phyloP scores from a whole-genome alignment of 306 rosid species.

The Citrullus mucosospermus region DNA sequence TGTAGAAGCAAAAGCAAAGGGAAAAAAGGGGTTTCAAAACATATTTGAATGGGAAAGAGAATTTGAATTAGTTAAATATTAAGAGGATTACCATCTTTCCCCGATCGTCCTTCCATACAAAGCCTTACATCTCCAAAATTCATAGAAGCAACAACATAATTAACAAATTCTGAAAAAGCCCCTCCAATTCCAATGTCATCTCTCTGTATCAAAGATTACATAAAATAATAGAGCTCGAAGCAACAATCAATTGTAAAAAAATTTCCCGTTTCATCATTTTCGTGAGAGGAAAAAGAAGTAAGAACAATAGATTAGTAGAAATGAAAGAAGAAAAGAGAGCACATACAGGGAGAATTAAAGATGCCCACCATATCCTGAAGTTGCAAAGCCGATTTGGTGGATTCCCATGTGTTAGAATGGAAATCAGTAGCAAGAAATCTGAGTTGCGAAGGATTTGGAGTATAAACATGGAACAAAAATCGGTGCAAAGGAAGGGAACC shows the following conservation, averaged over 20 bases:
- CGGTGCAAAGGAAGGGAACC: conserved; percentile 16
- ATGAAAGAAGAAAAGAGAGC: not conserved
- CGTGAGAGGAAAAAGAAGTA: not conserved
- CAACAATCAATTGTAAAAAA: not conserved
- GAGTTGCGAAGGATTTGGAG: conserved; percentile 42
- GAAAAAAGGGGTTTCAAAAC: not conserved
- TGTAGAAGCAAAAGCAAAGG: not conserved
- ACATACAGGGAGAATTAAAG: not conserved
- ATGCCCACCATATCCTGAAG: conserved; percentile 70
- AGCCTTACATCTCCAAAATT: conserved; percentile 65
- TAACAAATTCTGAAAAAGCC: conserved; percentile 60
- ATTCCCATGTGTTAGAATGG: conserved; percentile 55
- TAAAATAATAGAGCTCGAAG: not conserved
- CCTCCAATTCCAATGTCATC: conserved; percentile 82
- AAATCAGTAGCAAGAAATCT: conserved; percentile 52
- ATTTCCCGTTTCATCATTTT: not conserved
- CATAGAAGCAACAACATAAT: conserved; percentile 48
- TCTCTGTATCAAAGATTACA: conserved; percentile 38
- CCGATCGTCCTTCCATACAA: conserved; percentile 33
- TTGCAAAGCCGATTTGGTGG: conserved; percentile 38
- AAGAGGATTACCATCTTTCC: conserved; percentile 17
- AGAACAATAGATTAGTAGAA: not conserved
- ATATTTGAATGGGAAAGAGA: not conserved
- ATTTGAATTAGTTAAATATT: not conserved
- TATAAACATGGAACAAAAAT: conserved; percentile 44